phyloP scores from a whole-genome alignment of 805 yeast genomes.

The Cyberlindnera suaveolens region DNA sequence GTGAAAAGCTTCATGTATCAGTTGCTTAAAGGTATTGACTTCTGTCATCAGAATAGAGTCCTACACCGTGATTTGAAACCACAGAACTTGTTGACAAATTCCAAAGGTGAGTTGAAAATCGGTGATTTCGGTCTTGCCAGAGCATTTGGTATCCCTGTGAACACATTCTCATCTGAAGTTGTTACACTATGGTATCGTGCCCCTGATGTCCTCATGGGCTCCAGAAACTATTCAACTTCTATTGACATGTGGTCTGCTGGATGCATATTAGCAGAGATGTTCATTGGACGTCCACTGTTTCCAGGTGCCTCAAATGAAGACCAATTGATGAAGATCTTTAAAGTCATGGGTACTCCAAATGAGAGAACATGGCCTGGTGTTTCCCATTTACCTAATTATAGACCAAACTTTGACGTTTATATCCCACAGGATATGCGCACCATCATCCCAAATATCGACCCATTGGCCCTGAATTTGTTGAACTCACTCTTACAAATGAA shows the following conservation, averaged over 20 bases:
- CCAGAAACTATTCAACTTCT: constrained; percentile 92
- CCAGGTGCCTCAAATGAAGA: constrained; percentile 97
- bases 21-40: constrained; percentile 74
- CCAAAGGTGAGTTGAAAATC: constrained; percentile 84
- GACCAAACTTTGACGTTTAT: constrained; percentile 76
- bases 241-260: constrained; percentile 99
- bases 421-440: constrained; percentile 82
- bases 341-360: constrained; percentile 93
- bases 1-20: constrained; percentile 94
- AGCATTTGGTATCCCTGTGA: constrained; percentile 96
- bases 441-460: constrained; percentile 73
- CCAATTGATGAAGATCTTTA: constrained; percentile 85
- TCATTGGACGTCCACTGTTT: constrained; percentile 94
- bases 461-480: constrained; percentile 76
- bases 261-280: constrained; percentile 96
- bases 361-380: constrained; percentile 98
- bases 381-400: constrained; percentile 80
- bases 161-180: constrained; percentile 95
- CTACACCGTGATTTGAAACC: constrained; percentile 84
- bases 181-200: constrained; percentile 98
- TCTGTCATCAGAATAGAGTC: constrained; percentile 60
- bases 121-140: constrained; percentile 97
- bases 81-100: constrained; percentile 83
- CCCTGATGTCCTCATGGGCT: constrained; percentile 92
- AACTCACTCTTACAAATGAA: constrained; percentile 78